Evolutionary conservation across 2,329 filamentous ascomycete genomes (phyloP).

Genomic region (Aspergillus fumigatus): DNA sequence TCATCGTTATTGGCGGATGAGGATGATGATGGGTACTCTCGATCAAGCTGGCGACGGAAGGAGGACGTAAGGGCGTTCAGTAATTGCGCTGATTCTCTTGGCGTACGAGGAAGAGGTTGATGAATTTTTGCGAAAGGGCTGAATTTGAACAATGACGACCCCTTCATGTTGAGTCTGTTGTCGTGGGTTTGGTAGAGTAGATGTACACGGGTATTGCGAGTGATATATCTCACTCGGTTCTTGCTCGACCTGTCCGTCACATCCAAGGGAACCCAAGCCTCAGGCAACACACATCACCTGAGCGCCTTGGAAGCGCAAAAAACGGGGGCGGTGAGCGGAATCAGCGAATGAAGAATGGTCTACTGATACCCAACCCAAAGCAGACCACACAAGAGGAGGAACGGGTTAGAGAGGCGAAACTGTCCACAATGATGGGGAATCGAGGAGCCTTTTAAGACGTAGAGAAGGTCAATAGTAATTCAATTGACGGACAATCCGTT

Average conservation of each 20-base stretch:
- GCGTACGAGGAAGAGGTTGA: conserved; percentile 48
- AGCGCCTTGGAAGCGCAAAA: background rate
- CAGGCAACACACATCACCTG: background rate
- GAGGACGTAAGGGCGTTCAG: conserved; percentile 58
- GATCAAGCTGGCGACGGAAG: conserved; percentile 60
- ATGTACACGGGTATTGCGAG: background rate
- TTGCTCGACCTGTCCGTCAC: background rate
- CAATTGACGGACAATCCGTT: background rate
- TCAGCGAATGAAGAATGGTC: background rate
- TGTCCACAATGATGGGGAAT: background rate
- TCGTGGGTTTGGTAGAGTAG: background rate
- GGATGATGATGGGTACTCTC: conserved; percentile 47
- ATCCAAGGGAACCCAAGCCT: background rate
- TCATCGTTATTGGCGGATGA: conserved; percentile 14
- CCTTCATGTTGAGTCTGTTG: conserved; percentile 45
- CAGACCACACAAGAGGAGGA: background rate
- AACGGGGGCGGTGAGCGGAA: background rate
- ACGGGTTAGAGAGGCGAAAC: background rate
- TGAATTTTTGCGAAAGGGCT: conserved; percentile 53
- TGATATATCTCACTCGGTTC: background rate
- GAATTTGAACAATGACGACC: conserved; percentile 44
- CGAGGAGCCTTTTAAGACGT: background rate
- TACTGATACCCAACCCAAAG: background rate
- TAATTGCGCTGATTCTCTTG: conserved; percentile 56
- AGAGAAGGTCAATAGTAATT: background rate